Base-by-base conservation (phyloP, 805 yeast species). In the Wickerhamiella siamensis region DNA sequence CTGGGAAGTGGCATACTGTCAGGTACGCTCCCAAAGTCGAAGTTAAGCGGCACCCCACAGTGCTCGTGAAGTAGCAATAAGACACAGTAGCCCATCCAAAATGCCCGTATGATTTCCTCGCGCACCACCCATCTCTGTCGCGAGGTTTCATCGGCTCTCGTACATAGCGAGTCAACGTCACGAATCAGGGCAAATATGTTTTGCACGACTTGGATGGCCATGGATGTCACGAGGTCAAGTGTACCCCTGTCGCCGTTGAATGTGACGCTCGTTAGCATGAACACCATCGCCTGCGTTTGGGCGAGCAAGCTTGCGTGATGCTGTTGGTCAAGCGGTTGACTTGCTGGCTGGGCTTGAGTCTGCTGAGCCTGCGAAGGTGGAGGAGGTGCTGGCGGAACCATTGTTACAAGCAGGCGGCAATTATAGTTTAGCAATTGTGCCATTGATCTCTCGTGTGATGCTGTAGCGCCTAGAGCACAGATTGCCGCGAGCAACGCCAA, bases 391-490 rank as follows among this genome's bases (percentile, higher is more conserved):
- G 20, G 20, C 19, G 24, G 33, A 3, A 33, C 32, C 14, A 33
- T 33, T n/a, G 50, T 45, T 35, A 52, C 50, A 31, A 58, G 47
- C 43, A 49, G 47, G 19, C 53, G 51, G 10, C 61, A 51, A 33
- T 50, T 53, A 20, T 44, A 44, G 33, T 37, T 36, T 14, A 44
- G 33, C 4, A 39, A 24, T 18, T 37, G 39, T 8, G 47, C 60
- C 36, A 51, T 49, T 29, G 51, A 49, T 9, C 45, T 43, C 24
- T 56, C 59, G 18, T 47, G 50, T 39, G 57, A 50, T 10, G 56
- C 42, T 14, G 52, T 46, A 0, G 64, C 61, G 6, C 64, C 64
- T 29, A 60, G 47, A 4, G 63, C 51, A 39, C 61, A 53, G 6
- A 59, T 51, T 2, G 62, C 54, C 20, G 56, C 53, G 19, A 60